Evolutionary conservation across 495 filamentous ascomycete genomes (phyloP), one percentile per base, ranked within the genome.

Genomic region (Podospora anserina): DNA sequence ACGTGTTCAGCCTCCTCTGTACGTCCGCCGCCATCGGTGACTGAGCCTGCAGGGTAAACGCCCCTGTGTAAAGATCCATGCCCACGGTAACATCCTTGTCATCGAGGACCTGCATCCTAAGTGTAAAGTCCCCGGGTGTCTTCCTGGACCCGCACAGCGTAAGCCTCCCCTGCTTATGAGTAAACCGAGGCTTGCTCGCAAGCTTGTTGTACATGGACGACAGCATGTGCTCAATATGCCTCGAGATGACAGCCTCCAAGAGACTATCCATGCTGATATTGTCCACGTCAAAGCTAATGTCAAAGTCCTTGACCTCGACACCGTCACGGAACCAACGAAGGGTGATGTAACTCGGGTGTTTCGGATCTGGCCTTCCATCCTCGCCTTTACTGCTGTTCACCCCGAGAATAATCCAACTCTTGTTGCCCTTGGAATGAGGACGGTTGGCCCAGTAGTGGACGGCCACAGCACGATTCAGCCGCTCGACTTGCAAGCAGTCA

Each of bases 341-440:
- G 19, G 80, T 85, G 30, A 98, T 76, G 60, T 74, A 76, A 63
- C 78, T 88, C 58, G 80, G 77, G 59, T 72, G 73, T 68, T 75
- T 82, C 49, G 67, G 77, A 63, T 77, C 78, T 44, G 66, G 69
- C 49, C 69, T 67, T 57, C 69, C 79, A 69, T 71, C 77, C 18
- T 68, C 73, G 59, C 75, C 78, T 71, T 79, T 87, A 55, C 88
- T 88, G 72, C 91, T 90, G 68, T 86, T 82, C 30, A 95, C 82
- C 2, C 92, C 92, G n/a, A 97, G 83, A 56, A 97, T 90, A 59
- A 98, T 82, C 93, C 95, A 98, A 77, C 88, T 95, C 80, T 93
- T 96, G 4, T 83, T 78, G 13, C 86, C 87, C 30, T 86, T 80
- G 20, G 78, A 75, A 67, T 77, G 74, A 34, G 78, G 78, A 66